Evolutionary conservation across 345 rosid species (phyloP), one percentile per base, ranked within the genome.

Genomic region (Salix suchowensis): DNA sequence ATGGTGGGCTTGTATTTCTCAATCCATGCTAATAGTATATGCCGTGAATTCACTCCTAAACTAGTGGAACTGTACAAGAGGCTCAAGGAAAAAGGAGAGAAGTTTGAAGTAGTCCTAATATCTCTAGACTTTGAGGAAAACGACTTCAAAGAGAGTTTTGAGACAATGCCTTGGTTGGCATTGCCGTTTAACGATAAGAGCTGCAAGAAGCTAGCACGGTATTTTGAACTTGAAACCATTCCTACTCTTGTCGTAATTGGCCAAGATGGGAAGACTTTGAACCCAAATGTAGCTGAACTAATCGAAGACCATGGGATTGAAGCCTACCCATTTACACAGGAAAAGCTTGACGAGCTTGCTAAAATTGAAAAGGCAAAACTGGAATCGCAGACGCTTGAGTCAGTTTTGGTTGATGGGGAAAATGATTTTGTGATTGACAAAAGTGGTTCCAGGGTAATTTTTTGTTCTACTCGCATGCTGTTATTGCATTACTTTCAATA

Each of bases 271-370:
- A 90, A 90, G 77, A 91, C 89, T 73, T 74, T 83, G 42, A 82
- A 89, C 71, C 77, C 73, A 2, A 89, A 92, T 72, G 94, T 81
- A 1, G 89, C 86, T 77, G 89, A 89, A 32, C 87, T 86, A 15
- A 78, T 91, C 1, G 92, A 88, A 71, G 95, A 90, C 36, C 83
- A 89, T 74, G 95, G 95, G 23, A 46, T 66, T 61, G 68, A 77
- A 71, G 92, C 95, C 9, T 92, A 86, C 77, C 97, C 98, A 44
- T 92, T 92, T 81, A 82, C 89, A 14, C 88, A 87, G 1, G 89
- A 88, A 78, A 91, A 87, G 42, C 70, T 81, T 7, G 81, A 34
- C 4, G 81, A 70, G 86, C 87, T 90, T 72, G 81, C 82, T 74
- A 91, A 78, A 79, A 76, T 86, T 40, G 87, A 83, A 69, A 85